Percentiles rank a stretch among this genome's conserved stretches.
These are phyloP conservation scores for Coemansia sp. DNA, from an alignment of 192 early-diverging fungal genomes.

Conservation along the genomic window DNA sequence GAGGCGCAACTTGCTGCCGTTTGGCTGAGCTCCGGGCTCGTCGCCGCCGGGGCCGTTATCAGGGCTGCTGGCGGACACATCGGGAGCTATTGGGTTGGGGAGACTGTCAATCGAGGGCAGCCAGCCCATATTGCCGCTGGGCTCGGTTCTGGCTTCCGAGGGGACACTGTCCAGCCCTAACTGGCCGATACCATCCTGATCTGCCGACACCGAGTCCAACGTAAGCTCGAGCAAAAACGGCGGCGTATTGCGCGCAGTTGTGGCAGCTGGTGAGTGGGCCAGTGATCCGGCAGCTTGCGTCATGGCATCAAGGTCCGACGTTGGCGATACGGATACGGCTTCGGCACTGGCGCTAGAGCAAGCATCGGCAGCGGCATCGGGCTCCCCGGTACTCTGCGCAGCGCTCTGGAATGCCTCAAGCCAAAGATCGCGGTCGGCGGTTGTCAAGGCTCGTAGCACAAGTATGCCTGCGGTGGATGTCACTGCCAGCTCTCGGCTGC, in stretches of 20 bases:
- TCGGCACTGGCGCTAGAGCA: neutral
- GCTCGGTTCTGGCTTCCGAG: neutral
- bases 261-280: neutral
- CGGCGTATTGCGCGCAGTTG: neutral
- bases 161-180: neutral
- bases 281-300: too few relatives aligned
- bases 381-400: neutral
- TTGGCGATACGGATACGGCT: neutral
- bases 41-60: neutral
- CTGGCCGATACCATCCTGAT: neutral
- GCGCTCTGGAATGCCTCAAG: constrained; percentile 6
- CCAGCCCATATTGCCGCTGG: constrained; percentile 15
- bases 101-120: constrained; percentile 23
- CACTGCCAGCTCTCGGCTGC: constrained; percentile 27
- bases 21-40: neutral
- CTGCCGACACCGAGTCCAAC: neutral
- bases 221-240: constrained; percentile 7
- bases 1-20: neutral
- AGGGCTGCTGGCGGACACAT: neutral
- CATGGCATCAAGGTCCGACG: neutral
- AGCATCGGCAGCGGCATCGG: neutral
- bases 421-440: constrained; percentile 27
- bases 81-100: neutral
- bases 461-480: constrained; percentile 7
- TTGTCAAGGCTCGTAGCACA: constrained; percentile 28